Evolutionary conservation across 192 early-diverging fungal species (phyloP).

Genomic region (Phycomyces blakesleeanus): DNA sequence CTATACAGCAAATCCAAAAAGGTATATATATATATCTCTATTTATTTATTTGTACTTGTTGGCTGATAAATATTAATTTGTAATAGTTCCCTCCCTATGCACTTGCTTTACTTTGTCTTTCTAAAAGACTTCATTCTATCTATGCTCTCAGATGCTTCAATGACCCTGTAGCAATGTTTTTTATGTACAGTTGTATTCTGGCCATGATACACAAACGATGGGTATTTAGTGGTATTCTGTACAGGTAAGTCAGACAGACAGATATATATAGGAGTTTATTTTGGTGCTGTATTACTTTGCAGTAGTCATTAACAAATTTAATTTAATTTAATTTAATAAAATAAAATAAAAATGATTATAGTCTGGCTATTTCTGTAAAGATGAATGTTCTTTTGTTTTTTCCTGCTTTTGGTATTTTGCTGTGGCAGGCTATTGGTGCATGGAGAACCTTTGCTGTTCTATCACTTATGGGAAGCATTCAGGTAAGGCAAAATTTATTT

Average conservation of each 20-base stretch:
- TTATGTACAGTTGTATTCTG: constrained; percentile 65
- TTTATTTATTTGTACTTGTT: background rate
- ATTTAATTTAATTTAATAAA: too few species aligned
- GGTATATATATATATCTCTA: constrained; percentile 27
- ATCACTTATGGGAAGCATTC: constrained; percentile 41
- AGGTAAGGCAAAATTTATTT: too few species aligned
- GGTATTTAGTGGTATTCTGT: constrained; percentile 52
- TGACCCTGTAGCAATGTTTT: constrained; percentile 87
- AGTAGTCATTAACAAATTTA: too few species aligned
- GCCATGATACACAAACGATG: constrained; percentile 54
- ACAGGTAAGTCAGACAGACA: too few species aligned
- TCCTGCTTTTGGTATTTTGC: constrained; percentile 75
- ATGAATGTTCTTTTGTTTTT: constrained; percentile 94
- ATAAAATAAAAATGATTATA: constrained; percentile 38
- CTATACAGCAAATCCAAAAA: constrained; percentile 59
- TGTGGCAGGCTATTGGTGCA: constrained; percentile 49
- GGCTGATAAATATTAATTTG: background rate
- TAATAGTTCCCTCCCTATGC: constrained; percentile 60
- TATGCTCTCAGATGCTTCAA: constrained; percentile 91
- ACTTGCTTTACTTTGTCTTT: constrained; percentile 64
- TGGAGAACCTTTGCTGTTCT: constrained; percentile 47
- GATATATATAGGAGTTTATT: too few species aligned
- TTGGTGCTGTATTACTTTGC: too few species aligned
- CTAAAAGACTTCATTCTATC: constrained; percentile 91
- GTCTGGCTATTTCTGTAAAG: constrained; percentile 83